These are phyloP conservation scores for Oemleria cerasiformis DNA, from an alignment of 306 rosid genomes.

Conservation along the genomic window DNA sequence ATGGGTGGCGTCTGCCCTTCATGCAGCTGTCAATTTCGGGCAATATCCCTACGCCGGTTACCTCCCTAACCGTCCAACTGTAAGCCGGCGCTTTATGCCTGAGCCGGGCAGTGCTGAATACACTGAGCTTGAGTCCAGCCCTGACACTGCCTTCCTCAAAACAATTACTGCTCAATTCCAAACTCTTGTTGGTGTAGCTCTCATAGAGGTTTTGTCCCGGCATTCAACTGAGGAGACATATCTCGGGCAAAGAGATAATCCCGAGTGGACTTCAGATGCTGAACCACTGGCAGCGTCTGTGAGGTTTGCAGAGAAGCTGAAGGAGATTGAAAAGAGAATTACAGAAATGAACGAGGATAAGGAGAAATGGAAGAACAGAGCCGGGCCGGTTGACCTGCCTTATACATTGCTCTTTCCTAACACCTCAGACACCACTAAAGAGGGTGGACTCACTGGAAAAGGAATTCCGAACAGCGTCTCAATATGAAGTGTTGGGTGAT, in stretches of 20 bases:
- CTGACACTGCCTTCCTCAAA: slow-evolving; percentile 69
- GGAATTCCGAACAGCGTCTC: slow-evolving; percentile 95
- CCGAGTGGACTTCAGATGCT: slow-evolving; percentile 62
- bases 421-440: slow-evolving; percentile 59
- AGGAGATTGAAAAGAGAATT: slow-evolving; percentile 58
- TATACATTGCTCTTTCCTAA: slow-evolving; percentile 78
- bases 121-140: slow-evolving; percentile 58
- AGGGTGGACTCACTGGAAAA: slow-evolving; percentile 83
- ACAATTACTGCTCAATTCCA: slow-evolving; percentile 90
- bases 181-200: slow-evolving; percentile 79
- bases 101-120: slow-evolving; percentile 80
- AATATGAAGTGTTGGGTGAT: slow-evolving; percentile 29
- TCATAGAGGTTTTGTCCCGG: slow-evolving; percentile 75
- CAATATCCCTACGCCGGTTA: slow-evolving; percentile 91
- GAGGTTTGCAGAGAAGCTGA: slow-evolving; percentile 47
- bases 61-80: slow-evolving; percentile 92
- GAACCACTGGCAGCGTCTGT: slow-evolving; percentile 59
- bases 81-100: slow-evolving; percentile 94
- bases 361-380: slow-evolving; percentile 58
- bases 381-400: slow-evolving; percentile 68
- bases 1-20: slow-evolving; percentile 94
- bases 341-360: slow-evolving; percentile 48
- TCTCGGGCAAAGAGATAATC: slow-evolving; percentile 72
- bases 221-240: slow-evolving; percentile 87
- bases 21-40: slow-evolving; percentile 96